Evolutionary conservation across 2,329 filamentous ascomycete species (phyloP).

Genomic region (Botrytis elliptica): DNA sequence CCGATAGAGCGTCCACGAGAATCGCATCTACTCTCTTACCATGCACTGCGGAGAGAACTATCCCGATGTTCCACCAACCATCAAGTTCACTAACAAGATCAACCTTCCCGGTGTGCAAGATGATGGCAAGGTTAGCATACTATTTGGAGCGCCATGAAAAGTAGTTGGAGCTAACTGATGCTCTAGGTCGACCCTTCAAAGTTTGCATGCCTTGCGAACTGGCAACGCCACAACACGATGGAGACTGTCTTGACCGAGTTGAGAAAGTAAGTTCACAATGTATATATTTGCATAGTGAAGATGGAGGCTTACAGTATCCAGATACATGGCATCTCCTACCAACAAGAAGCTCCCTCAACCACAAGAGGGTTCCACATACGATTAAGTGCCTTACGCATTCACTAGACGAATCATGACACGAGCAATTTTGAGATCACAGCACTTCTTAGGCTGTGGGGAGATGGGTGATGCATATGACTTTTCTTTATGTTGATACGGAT

Average conservation of each 20-base stretch:
- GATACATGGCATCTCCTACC: slow-evolving; percentile 86
- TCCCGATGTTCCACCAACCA: slow-evolving; percentile 82
- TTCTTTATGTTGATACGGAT: slow-evolving; percentile 30
- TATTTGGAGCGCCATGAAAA: neutral
- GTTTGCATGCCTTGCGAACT: slow-evolving; percentile 80
- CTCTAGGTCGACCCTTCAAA: slow-evolving; percentile 74
- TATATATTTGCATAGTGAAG: neutral
- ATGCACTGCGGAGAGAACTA: slow-evolving; percentile 92
- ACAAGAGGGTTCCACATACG: slow-evolving; percentile 71
- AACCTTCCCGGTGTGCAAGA: slow-evolving; percentile 89
- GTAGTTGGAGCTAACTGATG: neutral
- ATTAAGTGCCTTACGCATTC: slow-evolving; percentile 2
- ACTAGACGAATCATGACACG: slow-evolving; percentile 4
- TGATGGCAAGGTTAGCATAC: slow-evolving; percentile 65
- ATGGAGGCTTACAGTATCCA: slow-evolving; percentile 41
- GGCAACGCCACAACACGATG: slow-evolving; percentile 93
- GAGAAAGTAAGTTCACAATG: slow-evolving; percentile 58
- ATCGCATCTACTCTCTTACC: slow-evolving; percentile 97
- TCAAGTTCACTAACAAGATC: slow-evolving; percentile 91
- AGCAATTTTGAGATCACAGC: slow-evolving; percentile 8
- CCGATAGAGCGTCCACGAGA: slow-evolving; percentile 85
- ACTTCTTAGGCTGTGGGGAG: neutral
- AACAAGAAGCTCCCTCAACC: slow-evolving; percentile 97
- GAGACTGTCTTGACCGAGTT: slow-evolving; percentile 89
- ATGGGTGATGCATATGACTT: slow-evolving; percentile 17